A percentile compares a stretch with the other conserved stretches of the same genome.
phyloP scores from a whole-genome alignment of 176 grass and related monocot species.

The Melocanna baccifera region DNA sequence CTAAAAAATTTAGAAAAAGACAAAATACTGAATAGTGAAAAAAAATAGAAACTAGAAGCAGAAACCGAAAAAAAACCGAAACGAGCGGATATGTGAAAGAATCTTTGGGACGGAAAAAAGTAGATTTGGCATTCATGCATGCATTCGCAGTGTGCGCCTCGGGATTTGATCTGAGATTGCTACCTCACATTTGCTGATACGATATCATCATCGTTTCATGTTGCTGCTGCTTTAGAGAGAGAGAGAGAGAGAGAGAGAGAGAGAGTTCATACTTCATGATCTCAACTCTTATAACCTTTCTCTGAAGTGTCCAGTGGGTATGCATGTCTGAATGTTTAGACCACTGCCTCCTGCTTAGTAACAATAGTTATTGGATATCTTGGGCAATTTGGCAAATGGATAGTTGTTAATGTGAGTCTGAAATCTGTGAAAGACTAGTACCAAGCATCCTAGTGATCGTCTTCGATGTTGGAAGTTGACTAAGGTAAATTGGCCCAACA shows the following conservation, averaged over 20 bases:
- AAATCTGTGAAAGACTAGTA: not conserved
- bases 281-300: not conserved
- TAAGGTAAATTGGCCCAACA: not conserved
- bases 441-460: not conserved
- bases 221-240: not conserved
- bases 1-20: no score
- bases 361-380: not conserved
- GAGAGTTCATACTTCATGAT: not conserved
- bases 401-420: not conserved
- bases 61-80: no score
- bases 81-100: slow-evolving; percentile 5
- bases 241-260: not conserved
- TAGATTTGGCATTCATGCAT: not conserved
- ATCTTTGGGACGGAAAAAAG: slow-evolving; percentile 16
- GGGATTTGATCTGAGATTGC: slow-evolving; percentile 30
- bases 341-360: not conserved
- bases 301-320: not conserved
- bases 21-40: no score
- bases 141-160: slow-evolving; percentile 1
- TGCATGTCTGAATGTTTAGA: slow-evolving; percentile 21
- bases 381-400: slow-evolving; percentile 12
- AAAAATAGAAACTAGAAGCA: no score
- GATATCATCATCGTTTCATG: not conserved
- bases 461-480: not conserved
- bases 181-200: not conserved